Evolutionary conservation across 352 stramenopile species (phyloP).

Genomic region (Globisporangium paddicum): DNA sequence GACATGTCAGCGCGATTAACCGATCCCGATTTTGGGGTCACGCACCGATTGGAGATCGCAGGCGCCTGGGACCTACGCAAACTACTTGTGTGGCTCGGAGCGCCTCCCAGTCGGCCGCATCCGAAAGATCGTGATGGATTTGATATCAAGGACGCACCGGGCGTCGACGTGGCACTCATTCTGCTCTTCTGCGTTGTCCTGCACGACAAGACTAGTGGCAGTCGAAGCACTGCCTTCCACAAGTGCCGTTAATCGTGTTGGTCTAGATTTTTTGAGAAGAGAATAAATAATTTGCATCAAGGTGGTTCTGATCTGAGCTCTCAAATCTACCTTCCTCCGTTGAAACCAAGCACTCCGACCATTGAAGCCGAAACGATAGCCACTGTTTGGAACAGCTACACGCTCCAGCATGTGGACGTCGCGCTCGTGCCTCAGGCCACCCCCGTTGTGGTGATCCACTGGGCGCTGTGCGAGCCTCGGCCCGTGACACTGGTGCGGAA

Average conservation of each 20-base stretch:
- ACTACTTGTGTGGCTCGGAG: constrained; percentile 15
- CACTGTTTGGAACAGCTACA: too few species aligned
- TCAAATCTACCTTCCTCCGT: too few species aligned
- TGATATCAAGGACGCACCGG: constrained; percentile 6
- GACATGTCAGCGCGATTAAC: constrained; percentile 12
- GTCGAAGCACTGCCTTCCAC: too few species aligned
- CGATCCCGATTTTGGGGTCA: constrained; percentile 6
- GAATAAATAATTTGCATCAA: too few species aligned
- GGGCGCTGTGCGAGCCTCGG: too few species aligned
- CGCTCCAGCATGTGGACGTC: not conserved
- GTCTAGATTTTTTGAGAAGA: too few species aligned
- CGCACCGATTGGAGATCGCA: constrained; percentile 14
- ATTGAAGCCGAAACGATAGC: too few species aligned
- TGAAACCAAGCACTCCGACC: too few species aligned
- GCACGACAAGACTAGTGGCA: not conserved
- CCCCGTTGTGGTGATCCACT: too few species aligned
- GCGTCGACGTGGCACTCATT: constrained; percentile 8
- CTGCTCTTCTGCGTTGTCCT: constrained; percentile 9
- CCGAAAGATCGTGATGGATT: constrained; percentile 12
- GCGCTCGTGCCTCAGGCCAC: not conserved
- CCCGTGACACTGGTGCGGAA: too few species aligned
- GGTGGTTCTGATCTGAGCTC: too few species aligned
- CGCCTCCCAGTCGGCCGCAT: constrained; percentile 13
- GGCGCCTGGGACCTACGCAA: constrained; percentile 7
- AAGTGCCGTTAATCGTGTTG: too few species aligned